Conservation (phyloP, 169 alveolate species). For the Cryptosporidium sp. region DNA sequence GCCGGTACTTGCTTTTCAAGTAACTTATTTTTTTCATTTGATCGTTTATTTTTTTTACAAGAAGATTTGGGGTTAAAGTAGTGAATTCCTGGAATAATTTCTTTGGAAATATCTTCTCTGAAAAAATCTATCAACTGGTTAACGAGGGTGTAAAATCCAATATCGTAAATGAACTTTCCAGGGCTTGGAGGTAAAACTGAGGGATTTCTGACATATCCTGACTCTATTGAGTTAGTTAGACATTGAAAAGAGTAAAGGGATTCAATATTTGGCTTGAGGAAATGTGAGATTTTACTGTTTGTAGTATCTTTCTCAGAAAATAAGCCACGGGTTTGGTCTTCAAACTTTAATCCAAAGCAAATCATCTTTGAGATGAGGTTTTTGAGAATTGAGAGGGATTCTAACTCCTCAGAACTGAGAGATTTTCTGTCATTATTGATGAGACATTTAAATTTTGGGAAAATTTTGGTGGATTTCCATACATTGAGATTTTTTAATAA, state of each 20-base stretch:
- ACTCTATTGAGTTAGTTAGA: constrained; percentile 6
- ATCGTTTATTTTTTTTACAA: background rate
- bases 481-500: background rate
- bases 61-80: background rate
- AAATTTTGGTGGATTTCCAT: constrained; percentile 38
- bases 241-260: constrained; percentile 36
- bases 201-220: constrained; percentile 36
- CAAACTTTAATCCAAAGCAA: constrained; percentile 38
- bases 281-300: background rate
- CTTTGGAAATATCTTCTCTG: constrained; percentile 1
- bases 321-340: background rate
- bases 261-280: constrained; percentile 20
- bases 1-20: background rate
- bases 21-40: background rate
- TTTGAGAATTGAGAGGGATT: constrained; percentile 11
- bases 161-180: background rate
- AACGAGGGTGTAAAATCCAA: constrained; percentile 40
- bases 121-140: constrained; percentile 46
- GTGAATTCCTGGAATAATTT: constrained; percentile 11
- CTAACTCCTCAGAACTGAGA: constrained; percentile 9
- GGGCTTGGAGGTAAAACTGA: background rate
- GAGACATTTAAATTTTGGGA: constrained; percentile 21
- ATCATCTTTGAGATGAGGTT: constrained; percentile 37
- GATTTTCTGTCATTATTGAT: background rate
- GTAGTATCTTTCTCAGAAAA: background rate